Conservation (phyloP, 2,329 filamentous ascomycete species). For the Nannizzia gypsea region DNA sequence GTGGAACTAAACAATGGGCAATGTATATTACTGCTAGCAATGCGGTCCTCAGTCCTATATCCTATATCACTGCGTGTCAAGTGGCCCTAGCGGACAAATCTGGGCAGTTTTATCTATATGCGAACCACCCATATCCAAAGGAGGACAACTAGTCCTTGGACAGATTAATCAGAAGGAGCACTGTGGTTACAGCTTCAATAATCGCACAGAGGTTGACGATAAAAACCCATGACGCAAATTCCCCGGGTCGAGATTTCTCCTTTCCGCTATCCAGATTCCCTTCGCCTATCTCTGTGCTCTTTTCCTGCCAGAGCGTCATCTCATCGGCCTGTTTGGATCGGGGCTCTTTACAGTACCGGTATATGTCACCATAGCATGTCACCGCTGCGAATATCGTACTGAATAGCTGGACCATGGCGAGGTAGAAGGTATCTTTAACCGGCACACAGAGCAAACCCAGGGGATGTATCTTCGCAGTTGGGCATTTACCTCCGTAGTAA, state of each 20-base stretch:
- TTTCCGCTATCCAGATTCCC: background rate
- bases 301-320: too few species aligned
- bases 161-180: background rate
- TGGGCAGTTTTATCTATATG: too few species aligned
- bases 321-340: too few species aligned
- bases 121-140: too few species aligned
- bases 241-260: background rate
- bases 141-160: too few species aligned
- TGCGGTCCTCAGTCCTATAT: background rate
- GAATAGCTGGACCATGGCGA: background rate
- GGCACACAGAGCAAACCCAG: background rate
- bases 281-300: background rate
- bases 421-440: too few species aligned
- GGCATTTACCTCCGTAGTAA: too few species aligned
- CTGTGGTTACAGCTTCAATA: background rate
- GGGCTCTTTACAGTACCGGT: background rate
- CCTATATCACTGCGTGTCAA: too few species aligned
- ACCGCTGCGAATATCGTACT: background rate
- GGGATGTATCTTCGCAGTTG: background rate
- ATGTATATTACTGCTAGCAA: background rate
- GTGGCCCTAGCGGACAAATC: too few species aligned
- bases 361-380: background rate
- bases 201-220: background rate
- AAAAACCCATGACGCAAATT: background rate
- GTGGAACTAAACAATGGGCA: constrained; percentile 32